A percentile compares a stretch with the other conserved stretches of the same genome.
Conservation (phyloP, 495 filamentous ascomycete species). For the Penicillium pancosmium region DNA sequence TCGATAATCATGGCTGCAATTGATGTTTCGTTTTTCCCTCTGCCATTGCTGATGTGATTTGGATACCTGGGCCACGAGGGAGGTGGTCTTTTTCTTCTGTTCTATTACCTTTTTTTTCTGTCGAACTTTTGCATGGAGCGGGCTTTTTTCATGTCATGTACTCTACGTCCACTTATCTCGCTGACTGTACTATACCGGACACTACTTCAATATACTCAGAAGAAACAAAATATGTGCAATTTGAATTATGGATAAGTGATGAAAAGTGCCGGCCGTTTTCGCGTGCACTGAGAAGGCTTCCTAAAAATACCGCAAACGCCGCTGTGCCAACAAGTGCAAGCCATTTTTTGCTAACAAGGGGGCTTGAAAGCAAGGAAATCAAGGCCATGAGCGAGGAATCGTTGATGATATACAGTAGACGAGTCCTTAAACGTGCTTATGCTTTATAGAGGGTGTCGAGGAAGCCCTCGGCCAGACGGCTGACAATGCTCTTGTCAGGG, state of each 20-base stretch:
- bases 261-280: slow-evolving; percentile 14
- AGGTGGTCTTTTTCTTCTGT: neutral
- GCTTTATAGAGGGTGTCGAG: slow-evolving; percentile 96
- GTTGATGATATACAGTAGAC: neutral
- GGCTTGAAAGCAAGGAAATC: neutral
- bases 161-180: slow-evolving; percentile 20
- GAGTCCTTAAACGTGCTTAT: slow-evolving; percentile 37
- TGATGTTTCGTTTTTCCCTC: neutral
- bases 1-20: neutral
- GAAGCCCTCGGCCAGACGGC: slow-evolving; percentile 87
- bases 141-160: slow-evolving; percentile 37
- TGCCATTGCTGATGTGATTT: too few species aligned
- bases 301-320: slow-evolving; percentile 12
- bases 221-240: slow-evolving; percentile 29
- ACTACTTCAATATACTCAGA: slow-evolving; percentile 11
- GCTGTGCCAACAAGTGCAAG: slow-evolving; percentile 10
- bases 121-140: slow-evolving; percentile 43
- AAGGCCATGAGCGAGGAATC: neutral
- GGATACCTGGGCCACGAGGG: neutral
- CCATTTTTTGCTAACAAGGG: neutral
- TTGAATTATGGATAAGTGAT: slow-evolving; percentile 23
- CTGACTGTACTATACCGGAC: slow-evolving; percentile 40
- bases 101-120: slow-evolving; percentile 22
- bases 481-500: slow-evolving; percentile 93
- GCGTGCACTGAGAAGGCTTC: slow-evolving; percentile 2